Evolutionary conservation across 148 eudicot genomes (phyloP).

Genomic region (Cornus florida): DNA sequence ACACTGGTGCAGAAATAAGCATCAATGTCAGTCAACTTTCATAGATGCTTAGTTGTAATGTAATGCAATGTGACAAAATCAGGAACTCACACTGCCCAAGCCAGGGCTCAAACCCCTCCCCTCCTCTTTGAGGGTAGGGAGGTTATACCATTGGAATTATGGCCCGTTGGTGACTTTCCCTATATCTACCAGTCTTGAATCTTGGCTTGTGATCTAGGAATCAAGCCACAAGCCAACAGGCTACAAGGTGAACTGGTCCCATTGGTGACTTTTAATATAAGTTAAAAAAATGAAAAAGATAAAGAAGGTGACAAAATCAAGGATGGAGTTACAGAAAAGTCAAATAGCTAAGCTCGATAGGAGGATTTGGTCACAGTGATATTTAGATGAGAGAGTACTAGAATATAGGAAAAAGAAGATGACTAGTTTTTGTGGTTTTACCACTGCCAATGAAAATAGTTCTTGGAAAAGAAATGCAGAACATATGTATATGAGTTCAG

Average conservation of each 20-base stretch:
- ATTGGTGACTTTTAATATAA: background rate
- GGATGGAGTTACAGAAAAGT: background rate
- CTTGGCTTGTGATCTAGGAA: too few relatives aligned
- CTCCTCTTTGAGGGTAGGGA: too few relatives aligned
- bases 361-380: background rate
- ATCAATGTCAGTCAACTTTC: slow-evolving; percentile 2
- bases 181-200: too few relatives aligned
- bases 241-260: too few relatives aligned
- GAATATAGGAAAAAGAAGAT: background rate
- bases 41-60: background rate
- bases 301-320: background rate
- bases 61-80: too few relatives aligned
- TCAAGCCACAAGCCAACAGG: too few relatives aligned
- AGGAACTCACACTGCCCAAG: too few relatives aligned
- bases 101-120: too few relatives aligned
- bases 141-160: too few relatives aligned
- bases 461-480: background rate
- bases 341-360: background rate
- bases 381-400: background rate
- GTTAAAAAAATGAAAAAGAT: background rate
- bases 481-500: background rate
- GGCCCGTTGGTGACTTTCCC: too few relatives aligned
- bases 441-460: background rate
- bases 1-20: slow-evolving; percentile 34
- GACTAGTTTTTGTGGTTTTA: background rate